Conservation (phyloP, 352 stramenopile genomes). For the Pythium grandisporangium region DNA sequence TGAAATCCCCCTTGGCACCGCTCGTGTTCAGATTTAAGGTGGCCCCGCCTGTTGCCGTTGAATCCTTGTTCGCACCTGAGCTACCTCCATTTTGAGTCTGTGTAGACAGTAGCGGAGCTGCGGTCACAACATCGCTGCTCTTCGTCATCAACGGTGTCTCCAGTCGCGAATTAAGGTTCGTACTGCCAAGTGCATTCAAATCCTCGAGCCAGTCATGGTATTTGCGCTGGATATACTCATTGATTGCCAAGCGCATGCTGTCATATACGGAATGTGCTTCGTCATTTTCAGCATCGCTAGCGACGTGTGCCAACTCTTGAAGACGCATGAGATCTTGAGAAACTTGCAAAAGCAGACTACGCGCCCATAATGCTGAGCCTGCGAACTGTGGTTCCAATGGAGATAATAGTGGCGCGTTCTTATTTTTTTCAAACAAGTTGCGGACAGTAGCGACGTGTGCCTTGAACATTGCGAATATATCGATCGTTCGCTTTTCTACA, state of each 20-base stretch:
- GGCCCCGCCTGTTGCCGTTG: too few relatives aligned
- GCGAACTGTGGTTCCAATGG: constrained; percentile 90
- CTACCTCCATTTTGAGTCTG: constrained; percentile 1
- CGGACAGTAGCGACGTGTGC: constrained; percentile 59
- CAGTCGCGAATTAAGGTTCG: constrained; percentile 69
- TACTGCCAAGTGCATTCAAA: constrained; percentile 66
- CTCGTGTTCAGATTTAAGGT: constrained; percentile 23
- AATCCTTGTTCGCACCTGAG: neutral
- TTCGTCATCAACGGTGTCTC: constrained; percentile 87
- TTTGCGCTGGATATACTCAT: constrained; percentile 87
- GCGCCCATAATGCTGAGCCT: constrained; percentile 89
- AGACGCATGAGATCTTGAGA: constrained; percentile 71
- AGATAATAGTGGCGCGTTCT: constrained; percentile 70
- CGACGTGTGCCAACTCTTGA: constrained; percentile 57
- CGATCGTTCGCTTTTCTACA: constrained; percentile 90
- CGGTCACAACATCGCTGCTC: constrained; percentile 22
- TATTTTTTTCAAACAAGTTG: constrained; percentile 91
- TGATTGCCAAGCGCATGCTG: constrained; percentile 69
- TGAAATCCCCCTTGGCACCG: constrained; percentile 28
- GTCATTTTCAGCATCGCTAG: constrained; percentile 67
- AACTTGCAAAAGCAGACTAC: constrained; percentile 71
- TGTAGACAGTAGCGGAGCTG: constrained; percentile 2
- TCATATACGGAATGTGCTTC: constrained; percentile 72
- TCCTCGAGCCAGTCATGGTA: constrained; percentile 89
- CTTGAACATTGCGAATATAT: constrained; percentile 91